Evolutionary conservation across 2,329 filamentous ascomycete genomes (phyloP).

Genomic region (Nothomitra cinnamomea): DNA sequence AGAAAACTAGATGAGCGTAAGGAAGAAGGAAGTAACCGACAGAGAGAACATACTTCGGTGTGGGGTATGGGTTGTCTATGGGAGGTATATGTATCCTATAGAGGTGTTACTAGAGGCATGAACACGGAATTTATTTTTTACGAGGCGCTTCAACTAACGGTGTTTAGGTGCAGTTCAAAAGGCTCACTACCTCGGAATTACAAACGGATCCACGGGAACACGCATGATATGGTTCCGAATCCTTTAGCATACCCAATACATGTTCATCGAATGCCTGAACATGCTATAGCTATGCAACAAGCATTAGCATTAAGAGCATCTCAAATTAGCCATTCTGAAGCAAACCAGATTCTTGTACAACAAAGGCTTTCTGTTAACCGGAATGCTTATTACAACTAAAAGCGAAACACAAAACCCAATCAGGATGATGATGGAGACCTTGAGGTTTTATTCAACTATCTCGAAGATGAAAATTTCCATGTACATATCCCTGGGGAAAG

Average conservation of each 20-base stretch:
- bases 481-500: too few relatives aligned
- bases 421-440: not conserved
- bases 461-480: not conserved
- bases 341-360: not conserved
- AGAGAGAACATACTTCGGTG: not conserved
- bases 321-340: too few relatives aligned
- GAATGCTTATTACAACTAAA: not conserved
- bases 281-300: not conserved
- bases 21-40: not conserved
- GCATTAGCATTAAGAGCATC: not conserved
- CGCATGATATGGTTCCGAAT: too few relatives aligned
- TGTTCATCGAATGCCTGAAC: not conserved
- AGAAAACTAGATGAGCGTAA: too few relatives aligned
- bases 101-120: not conserved
- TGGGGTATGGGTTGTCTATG: not conserved
- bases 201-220: not conserved
- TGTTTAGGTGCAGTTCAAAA: not conserved
- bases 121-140: not conserved
- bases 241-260: not conserved
- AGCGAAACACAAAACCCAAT: not conserved
- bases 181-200: not conserved
- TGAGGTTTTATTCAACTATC: not conserved
- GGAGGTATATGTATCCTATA: not conserved
- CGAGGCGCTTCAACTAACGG: not conserved
- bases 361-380: not conserved